Evolutionary conservation across 352 stramenopile species (phyloP).

Genomic region (Globisporangium nagaii): DNA sequence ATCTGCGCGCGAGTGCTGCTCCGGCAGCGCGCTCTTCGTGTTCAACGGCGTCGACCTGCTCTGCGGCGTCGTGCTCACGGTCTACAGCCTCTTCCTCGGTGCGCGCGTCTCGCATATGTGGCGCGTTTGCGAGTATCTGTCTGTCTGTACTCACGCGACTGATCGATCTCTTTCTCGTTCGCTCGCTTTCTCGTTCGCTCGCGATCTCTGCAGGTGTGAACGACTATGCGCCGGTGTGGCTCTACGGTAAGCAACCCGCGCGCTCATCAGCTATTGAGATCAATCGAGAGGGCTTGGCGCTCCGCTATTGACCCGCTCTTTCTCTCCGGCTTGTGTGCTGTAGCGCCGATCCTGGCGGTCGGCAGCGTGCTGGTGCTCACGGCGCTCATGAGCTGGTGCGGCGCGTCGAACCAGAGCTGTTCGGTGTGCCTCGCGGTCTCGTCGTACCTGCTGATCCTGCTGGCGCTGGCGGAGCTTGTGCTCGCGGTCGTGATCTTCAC

Average conservation of each 20-base stretch:
- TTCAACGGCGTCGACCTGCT: constrained; percentile 77
- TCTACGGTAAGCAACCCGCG: constrained; percentile 67
- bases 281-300: too few species aligned
- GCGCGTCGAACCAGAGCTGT: constrained; percentile 37
- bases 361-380: constrained; percentile 46
- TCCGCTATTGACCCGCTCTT: too few species aligned
- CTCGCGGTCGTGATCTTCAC: constrained; percentile 76
- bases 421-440: constrained; percentile 46
- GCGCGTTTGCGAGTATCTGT: too few species aligned
- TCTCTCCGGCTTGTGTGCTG: neutral
- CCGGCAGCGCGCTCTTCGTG: constrained; percentile 54
- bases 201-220: constrained; percentile 29
- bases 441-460: constrained; percentile 45
- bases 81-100: constrained; percentile 67
- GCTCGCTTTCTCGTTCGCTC: too few species aligned
- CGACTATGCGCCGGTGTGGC: constrained; percentile 57
- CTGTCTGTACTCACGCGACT: too few species aligned
- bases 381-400: constrained; percentile 63
- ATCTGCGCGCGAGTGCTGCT: constrained; percentile 40
- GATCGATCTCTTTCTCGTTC: too few species aligned
- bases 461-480: constrained; percentile 64
- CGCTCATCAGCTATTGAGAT: too few species aligned
- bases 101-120: neutral
- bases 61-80: constrained; percentile 46
- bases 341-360: constrained; percentile 50